Evolutionary conservation across 106 monocot species (phyloP).

Genomic region (Allium sativum): DNA sequence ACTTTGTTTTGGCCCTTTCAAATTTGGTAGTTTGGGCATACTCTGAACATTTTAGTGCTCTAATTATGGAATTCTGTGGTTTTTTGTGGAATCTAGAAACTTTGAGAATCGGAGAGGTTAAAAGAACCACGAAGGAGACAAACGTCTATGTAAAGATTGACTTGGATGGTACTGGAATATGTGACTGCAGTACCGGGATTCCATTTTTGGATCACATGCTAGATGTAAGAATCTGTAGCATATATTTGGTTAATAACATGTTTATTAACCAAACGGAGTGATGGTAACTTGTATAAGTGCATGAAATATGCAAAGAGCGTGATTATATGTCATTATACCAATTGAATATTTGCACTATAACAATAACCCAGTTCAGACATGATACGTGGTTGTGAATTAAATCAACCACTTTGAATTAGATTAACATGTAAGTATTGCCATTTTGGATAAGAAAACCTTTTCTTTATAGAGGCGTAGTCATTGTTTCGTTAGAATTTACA

Average conservation of each 20-base stretch:
- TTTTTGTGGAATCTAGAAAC: slow-evolving; percentile 9
- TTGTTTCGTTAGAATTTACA: too few species aligned
- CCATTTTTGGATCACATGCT: slow-evolving; percentile 95
- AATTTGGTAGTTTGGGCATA: not conserved
- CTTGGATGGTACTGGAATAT: slow-evolving; percentile 70
- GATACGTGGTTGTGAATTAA: not conserved
- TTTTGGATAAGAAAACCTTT: too few species aligned
- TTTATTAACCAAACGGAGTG: not conserved
- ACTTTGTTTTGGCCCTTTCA: not conserved
- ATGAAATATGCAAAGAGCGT: not conserved
- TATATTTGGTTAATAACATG: not conserved
- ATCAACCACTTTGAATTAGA: too few species aligned
- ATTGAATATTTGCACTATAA: not conserved
- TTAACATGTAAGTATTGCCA: too few species aligned
- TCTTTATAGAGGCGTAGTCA: too few species aligned
- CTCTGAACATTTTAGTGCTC: not conserved
- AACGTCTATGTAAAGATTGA: slow-evolving; percentile 63
- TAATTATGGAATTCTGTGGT: not conserved
- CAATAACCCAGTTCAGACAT: not conserved
- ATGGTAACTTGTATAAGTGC: not conserved
- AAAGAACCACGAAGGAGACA: slow-evolving; percentile 84
- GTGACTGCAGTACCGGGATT: slow-evolving; percentile 69
- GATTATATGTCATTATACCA: not conserved
- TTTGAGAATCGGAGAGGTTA: slow-evolving; percentile 61
- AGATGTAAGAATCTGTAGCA: slow-evolving; percentile 41